phyloP scores from a whole-genome alignment of 2,329 filamentous ascomycete species.

The Curvularia lunata region DNA sequence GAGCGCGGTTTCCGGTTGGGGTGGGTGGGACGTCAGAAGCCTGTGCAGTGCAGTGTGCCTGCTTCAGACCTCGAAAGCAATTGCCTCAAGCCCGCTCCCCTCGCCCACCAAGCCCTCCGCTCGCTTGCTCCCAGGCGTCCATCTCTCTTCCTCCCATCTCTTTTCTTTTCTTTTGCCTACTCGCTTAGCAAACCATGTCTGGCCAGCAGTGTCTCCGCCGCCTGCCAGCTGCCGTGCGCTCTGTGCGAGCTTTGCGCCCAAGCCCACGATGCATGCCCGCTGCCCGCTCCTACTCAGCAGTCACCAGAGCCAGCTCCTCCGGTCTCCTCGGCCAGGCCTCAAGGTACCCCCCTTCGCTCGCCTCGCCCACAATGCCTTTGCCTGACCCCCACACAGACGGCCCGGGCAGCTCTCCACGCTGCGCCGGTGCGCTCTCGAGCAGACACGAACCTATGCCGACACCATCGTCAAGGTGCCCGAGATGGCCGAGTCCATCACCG shows the following conservation, averaged over 20 bases:
- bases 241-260: constrained; percentile 40
- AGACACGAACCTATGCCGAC: constrained; percentile 65
- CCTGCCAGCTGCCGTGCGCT: constrained; percentile 39
- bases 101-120: constrained; percentile 1
- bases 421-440: constrained; percentile 37
- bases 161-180: constrained; percentile 16
- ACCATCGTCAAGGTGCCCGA: constrained; percentile 90
- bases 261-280: constrained; percentile 35
- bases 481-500: constrained; percentile 98
- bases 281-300: constrained; percentile 45
- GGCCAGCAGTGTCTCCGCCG: constrained; percentile 50
- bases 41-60: constrained; percentile 13
- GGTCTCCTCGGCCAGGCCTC: constrained; percentile 42
- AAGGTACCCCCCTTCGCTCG: constrained; percentile 22
- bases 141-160: constrained; percentile 12
- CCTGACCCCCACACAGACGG: constrained; percentile 35
- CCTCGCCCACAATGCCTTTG: background rate
- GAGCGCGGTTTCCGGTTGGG: constrained; percentile 35
- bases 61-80: constrained; percentile 26
- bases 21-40: constrained; percentile 36
- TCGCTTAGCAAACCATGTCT: constrained; percentile 37
- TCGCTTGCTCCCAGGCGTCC: constrained; percentile 17
- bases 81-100: constrained; percentile 34
- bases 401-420: constrained; percentile 37
- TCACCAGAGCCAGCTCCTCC: constrained; percentile 42